Evolutionary conservation across 2,329 filamentous ascomycete genomes (phyloP), one percentile per base, ranked within the genome.

Genomic region (Helicocarpus griseus): DNA sequence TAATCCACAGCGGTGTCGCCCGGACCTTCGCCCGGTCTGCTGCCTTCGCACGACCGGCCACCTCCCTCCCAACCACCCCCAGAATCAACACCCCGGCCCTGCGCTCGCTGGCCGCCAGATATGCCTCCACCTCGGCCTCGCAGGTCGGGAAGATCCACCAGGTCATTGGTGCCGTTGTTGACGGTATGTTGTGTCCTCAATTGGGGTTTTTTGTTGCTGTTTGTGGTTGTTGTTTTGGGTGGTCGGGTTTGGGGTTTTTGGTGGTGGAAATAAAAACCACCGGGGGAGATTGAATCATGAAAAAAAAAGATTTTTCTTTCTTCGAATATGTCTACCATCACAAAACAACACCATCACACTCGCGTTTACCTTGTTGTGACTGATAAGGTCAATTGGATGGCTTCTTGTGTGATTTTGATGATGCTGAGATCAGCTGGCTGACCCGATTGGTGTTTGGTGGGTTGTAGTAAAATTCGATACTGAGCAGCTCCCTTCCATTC

Each of bases 91-190:
- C 75, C 70, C 76, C 74, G 70, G 74, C 77, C 68, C 69, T 77
- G 54, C 80, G 80, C 59, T 77, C 78, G 59, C 69, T 84, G 57
- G 69, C 74, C 62, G 75, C 81, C 63, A 76, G 82, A 63, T 81
- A 79, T 68, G 82, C 82, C 64, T 80, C 75, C 68, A 78, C 79
- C 60, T 77, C 80, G 60, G 66, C 76, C 53, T 64, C 67, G 52
- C 72, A 73, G 62, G 71, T 77, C 71, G 84, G 84, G 69, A 84
- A 80, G 74, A 78, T 83, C 69, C 77, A 81, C 71, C 77, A 89
- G 78, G 90, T 96, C 75, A 96, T 96, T 78, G 90, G 93, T 87
- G 91, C 93, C 79, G 90, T 97, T 73, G 93, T 97, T 67, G 93
- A 97, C 78, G 89, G 89, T 95, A 80, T 78, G 87, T 70, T 22